Evolutionary conservation across 164 flowering plant species (phyloP), one percentile per base, ranked within the genome.

Genomic region (Platanus orientalis): DNA sequence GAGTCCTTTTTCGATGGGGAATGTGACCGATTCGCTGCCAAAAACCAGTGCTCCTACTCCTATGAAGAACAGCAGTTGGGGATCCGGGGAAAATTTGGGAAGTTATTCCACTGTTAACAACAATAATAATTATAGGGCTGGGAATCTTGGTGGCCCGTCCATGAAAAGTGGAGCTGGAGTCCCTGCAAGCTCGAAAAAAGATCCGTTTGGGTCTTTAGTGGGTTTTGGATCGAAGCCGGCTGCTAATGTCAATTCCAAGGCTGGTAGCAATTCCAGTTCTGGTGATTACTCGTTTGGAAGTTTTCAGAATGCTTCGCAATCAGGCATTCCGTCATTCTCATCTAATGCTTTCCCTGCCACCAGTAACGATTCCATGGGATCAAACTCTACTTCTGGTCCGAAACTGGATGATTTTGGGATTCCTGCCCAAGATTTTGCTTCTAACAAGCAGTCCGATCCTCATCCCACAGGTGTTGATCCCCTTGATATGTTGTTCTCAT

Each of bases 1-100:
- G 63, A 72, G 64, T 56, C 34, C 84, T 1, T 88, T 72, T 69
- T 81, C 90, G 0, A 84, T 87, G 94, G 94, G 89, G 14, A 71
- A 75, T 36, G 9, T 36, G 12, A 14, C 42, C 9, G 42, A 36
- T 36, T 36, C 2, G 1, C 10, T 36, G 42, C 42, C 42, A 4
- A 0, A 55, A 51, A 7, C 24, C 19, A 11, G 0, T 32, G 9
- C 39, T 32, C 5, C 39, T 4, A 5, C 39, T 32, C 9, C 39
- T 32, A 32, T 32, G 39, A 32, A 32, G 39, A 32, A 32, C 9
- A 32, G 39, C 39, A 32, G 0, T 32, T 32, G 39, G 39, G 39
- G 39, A 32, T 32, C 39, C 9, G 39, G 39, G 5, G 39, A 5
- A 4, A 72, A 52, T 68, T 69, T 71, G 36, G 79, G 82, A 40